Conservation (phyloP, 169 alveolate genomes). For the Cryptosporidium parvum region DNA sequence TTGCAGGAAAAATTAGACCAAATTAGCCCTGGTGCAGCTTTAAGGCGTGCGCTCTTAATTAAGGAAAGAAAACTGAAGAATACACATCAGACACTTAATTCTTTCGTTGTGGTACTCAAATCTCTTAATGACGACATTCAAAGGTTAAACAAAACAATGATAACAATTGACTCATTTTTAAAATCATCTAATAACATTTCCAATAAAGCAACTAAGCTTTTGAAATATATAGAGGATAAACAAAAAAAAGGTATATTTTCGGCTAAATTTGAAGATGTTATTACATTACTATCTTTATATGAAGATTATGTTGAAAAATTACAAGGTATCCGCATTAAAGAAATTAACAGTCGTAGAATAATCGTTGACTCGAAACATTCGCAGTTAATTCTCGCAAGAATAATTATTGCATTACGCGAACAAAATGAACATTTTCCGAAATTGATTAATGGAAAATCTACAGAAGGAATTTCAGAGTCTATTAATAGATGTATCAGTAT, state of each 20-base stretch:
- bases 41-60: conserved; percentile 44
- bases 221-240: conserved; percentile 49
- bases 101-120: conserved; percentile 28
- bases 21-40: conserved; percentile 59
- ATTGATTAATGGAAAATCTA: conserved; percentile 20
- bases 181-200: conserved; percentile 40
- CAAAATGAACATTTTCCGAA: conserved; percentile 39
- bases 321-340: conserved; percentile 47
- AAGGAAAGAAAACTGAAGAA: conserved; percentile 48
- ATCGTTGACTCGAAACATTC: conserved; percentile 56
- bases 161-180: conserved; percentile 48
- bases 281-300: conserved; percentile 36
- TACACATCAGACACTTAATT: conserved; percentile 35
- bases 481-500: conserved; percentile 57
- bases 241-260: conserved; percentile 61
- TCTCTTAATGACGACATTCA: conserved; percentile 59
- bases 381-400: conserved; percentile 59
- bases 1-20: conserved; percentile 66
- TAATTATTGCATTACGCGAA: conserved; percentile 42
- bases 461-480: conserved; percentile 30
- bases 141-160: conserved; percentile 31
- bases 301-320: conserved; percentile 44
- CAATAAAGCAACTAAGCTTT: conserved; percentile 43
- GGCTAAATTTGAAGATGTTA: conserved; percentile 48
- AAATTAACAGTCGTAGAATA: conserved; percentile 31